Evolutionary conservation across 2,329 filamentous ascomycete species (phyloP).

Genomic region (Colletotrichum sp.): DNA sequence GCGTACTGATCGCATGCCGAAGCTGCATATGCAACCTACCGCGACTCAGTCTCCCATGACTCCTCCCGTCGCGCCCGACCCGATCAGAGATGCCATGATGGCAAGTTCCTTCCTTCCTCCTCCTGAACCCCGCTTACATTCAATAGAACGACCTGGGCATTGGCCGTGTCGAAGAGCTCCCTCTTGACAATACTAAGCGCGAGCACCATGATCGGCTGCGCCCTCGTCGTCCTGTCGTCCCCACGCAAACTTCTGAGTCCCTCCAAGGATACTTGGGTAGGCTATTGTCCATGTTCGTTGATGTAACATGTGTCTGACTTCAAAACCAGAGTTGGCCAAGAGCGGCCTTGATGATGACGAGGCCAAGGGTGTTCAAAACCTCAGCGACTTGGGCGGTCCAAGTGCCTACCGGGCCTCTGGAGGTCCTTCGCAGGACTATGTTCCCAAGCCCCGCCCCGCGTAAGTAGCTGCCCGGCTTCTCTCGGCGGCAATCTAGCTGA

Average conservation of each 20-base stretch:
- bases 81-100: constrained; percentile 1
- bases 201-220: not conserved
- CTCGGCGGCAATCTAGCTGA: not conserved
- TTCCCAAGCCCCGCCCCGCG: not conserved
- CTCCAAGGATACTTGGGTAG: not conserved
- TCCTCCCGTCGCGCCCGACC: not conserved
- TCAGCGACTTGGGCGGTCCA: constrained; percentile 25
- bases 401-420: not conserved
- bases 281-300: not conserved
- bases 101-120: not conserved
- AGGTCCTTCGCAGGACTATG: not conserved
- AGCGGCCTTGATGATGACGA: constrained; percentile 34
- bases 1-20: constrained; percentile 4
- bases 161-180: constrained; percentile 27
- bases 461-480: not conserved
- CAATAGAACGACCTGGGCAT: constrained; percentile 33
- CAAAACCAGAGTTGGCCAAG: constrained; percentile 22
- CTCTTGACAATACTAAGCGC: constrained; percentile 24
- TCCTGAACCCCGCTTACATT: not conserved
- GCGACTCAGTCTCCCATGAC: not conserved
- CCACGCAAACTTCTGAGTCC: not conserved
- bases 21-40: not conserved
- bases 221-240: not conserved
- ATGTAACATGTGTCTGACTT: not conserved
- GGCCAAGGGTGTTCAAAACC: constrained; percentile 26